Base-by-base conservation (phyloP, 768 basidiomycete genomes). In the Bullera alba region DNA sequence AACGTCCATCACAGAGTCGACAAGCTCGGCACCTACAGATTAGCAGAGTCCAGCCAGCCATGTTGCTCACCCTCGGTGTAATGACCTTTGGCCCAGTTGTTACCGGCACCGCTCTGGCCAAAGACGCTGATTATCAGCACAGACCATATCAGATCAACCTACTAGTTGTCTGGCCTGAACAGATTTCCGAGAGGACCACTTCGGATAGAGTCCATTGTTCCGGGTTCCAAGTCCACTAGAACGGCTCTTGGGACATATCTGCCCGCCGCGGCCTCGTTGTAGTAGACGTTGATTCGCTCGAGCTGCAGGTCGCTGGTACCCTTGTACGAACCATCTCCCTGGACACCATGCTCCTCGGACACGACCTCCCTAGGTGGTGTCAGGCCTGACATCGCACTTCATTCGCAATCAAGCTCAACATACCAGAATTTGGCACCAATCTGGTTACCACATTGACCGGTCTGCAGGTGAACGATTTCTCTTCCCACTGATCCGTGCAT, bases 361-460 rank as follows among this genome's bases (percentile, higher is more conserved):
- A 96, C 85, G 73, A 91, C 88, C 77, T 95, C 91, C 91, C 90
- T 92, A 81, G 89, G 87, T 75, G 86, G 86, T 77, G 86, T 85
- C 84, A 87, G 87, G 87, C 37, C 19, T 67, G 32, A 48, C 25
- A 45, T 42, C 23, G 50, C 51, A 59, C 38, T n/a, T n/a, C n/a
- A n/a, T n/a, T n/a, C n/a, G 47, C n/a, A 25, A 16, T 48, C 4
- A 23, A 22, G 37, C 41, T 30, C 34, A 19, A n/a, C 67, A 60
- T 52, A 72, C 73, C 75, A 76, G 73, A 76, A 76, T 59, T 75
- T 75, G 62, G 70, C 65, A 65, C 92, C 92, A 74, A 95, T 93
- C 80, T 97, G 92, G 87, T 97, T 97, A 81, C 93, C 93, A 75
- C 93, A 97, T 88, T 84, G 93, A 78, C 93, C 93, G 59, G 93